Percentiles rank a stretch among this genome's conserved stretches.
Evolutionary conservation across 2,329 filamentous ascomycete species (phyloP).

Genomic region (Botrytis pseudocinerea): DNA sequence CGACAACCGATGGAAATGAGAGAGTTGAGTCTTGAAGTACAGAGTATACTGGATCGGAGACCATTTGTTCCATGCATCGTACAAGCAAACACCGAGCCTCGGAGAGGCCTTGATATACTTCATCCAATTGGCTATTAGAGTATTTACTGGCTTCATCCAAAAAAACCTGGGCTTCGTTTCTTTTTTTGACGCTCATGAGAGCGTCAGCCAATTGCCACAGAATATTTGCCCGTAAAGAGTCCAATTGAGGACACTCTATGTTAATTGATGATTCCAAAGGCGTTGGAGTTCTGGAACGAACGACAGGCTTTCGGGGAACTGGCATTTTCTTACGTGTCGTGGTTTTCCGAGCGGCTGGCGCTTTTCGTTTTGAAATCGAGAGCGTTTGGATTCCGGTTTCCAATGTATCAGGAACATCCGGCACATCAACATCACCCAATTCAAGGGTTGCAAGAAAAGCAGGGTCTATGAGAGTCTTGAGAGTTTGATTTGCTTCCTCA

Average conservation of each 20-base stretch:
- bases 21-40: conserved; percentile 91
- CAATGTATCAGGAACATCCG: conserved; percentile 28
- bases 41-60: conserved; percentile 80
- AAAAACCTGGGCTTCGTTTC: conserved; percentile 56
- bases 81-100: conserved; percentile 68
- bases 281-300: conserved; percentile 34
- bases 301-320: conserved; percentile 37
- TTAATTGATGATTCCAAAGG: conserved; percentile 29
- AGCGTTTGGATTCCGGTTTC: conserved; percentile 34
- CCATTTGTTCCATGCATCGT: conserved; percentile 70
- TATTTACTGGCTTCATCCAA: conserved; percentile 54
- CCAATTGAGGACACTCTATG: conserved; percentile 41
- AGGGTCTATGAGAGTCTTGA: conserved; percentile 48
- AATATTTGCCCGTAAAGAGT: conserved; percentile 50
- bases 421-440: conserved; percentile 29
- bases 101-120: conserved; percentile 56
- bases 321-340: conserved; percentile 35
- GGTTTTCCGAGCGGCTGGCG: conserved; percentile 30
- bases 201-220: conserved; percentile 53
- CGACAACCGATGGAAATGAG: conserved; percentile 70
- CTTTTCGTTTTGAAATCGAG: conserved; percentile 41
- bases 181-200: conserved; percentile 50
- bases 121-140: conserved; percentile 46
- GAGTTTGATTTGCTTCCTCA: conserved; percentile 48
- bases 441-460: conserved; percentile 30